Evolutionary conservation across 2,329 filamentous ascomycete genomes (phyloP).

Genomic region (Nigrospora sphaerica): DNA sequence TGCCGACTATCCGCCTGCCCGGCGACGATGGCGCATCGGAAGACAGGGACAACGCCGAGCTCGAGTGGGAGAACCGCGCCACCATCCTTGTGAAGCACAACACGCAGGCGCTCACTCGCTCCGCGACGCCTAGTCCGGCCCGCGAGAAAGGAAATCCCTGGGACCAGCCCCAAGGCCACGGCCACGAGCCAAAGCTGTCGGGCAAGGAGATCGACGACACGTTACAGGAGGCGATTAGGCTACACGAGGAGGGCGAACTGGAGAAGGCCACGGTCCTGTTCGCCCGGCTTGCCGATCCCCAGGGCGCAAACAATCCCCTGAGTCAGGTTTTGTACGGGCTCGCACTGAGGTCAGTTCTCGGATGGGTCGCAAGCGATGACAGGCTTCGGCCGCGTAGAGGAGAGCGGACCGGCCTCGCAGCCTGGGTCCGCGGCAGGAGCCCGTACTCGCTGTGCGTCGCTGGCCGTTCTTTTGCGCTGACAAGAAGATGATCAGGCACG

Average conservation of each 20-base stretch:
- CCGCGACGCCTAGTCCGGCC: slow-evolving; percentile 18
- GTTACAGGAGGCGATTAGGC: slow-evolving; percentile 90
- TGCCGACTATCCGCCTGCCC: slow-evolving; percentile 62
- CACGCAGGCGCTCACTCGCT: slow-evolving; percentile 32
- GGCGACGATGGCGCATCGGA: slow-evolving; percentile 37
- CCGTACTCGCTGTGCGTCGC: too few relatives aligned
- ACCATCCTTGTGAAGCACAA: slow-evolving; percentile 73
- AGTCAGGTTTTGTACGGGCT: slow-evolving; percentile 95
- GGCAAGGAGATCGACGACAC: slow-evolving; percentile 54
- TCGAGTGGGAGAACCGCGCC: slow-evolving; percentile 86
- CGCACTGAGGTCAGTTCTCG: slow-evolving; percentile 62
- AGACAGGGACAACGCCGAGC: slow-evolving; percentile 45
- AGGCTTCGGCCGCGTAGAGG: too few relatives aligned
- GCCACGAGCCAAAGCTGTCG: slow-evolving; percentile 28
- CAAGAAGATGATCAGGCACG: slow-evolving; percentile 54
- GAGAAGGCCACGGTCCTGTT: slow-evolving; percentile 80
- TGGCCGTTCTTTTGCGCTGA: neutral
- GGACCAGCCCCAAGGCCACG: slow-evolving; percentile 11
- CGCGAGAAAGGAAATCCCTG: slow-evolving; percentile 19
- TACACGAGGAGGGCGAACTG: slow-evolving; percentile 82
- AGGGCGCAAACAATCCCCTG: slow-evolving; percentile 82
- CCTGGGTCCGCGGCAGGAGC: too few relatives aligned
- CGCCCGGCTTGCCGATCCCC: slow-evolving; percentile 71
- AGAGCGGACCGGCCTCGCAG: too few relatives aligned
- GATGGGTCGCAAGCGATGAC: neutral